Evolutionary conservation across 2,329 filamentous ascomycete species (phyloP).

Genomic region (Didymella pinodella): DNA sequence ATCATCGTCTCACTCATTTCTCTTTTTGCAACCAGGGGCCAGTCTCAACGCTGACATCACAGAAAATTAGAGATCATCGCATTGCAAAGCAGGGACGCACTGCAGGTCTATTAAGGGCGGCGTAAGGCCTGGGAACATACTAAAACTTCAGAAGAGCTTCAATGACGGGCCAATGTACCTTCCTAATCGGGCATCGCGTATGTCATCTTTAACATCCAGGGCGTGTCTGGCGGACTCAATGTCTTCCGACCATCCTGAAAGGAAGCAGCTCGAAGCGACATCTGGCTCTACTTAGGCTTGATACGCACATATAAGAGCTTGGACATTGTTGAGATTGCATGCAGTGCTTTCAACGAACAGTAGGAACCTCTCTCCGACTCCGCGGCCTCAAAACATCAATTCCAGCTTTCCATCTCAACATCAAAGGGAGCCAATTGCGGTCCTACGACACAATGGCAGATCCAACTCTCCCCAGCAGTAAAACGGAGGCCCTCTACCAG

Average conservation of each 20-base stretch:
- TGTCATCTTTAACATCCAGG: slow-evolving; percentile 19
- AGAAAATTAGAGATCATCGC: too few relatives aligned
- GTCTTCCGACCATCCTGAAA: background rate
- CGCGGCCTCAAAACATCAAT: background rate
- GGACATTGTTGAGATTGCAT: background rate
- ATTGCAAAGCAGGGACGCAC: too few relatives aligned
- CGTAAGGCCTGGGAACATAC: background rate
- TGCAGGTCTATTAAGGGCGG: too few relatives aligned
- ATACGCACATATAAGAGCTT: background rate
- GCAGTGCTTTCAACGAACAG: background rate
- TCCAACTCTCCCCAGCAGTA: slow-evolving; percentile 8
- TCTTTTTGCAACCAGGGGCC: too few relatives aligned
- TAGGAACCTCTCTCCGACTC: background rate
- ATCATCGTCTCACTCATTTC: too few relatives aligned
- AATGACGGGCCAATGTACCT: slow-evolving; percentile 12
- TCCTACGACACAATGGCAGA: slow-evolving; percentile 4
- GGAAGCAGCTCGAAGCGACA: background rate
- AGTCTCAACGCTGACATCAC: too few relatives aligned
- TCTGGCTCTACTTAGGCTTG: background rate
- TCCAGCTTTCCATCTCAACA: background rate
- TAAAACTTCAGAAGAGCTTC: background rate
- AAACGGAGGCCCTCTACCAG: slow-evolving; percentile 50
- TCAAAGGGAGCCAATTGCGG: background rate
- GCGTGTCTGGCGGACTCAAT: slow-evolving; percentile 2
- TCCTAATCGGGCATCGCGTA: slow-evolving; percentile 23